phyloP scores from a whole-genome alignment of 139 green algal genomes.

The Picochlorum costavermella region DNA sequence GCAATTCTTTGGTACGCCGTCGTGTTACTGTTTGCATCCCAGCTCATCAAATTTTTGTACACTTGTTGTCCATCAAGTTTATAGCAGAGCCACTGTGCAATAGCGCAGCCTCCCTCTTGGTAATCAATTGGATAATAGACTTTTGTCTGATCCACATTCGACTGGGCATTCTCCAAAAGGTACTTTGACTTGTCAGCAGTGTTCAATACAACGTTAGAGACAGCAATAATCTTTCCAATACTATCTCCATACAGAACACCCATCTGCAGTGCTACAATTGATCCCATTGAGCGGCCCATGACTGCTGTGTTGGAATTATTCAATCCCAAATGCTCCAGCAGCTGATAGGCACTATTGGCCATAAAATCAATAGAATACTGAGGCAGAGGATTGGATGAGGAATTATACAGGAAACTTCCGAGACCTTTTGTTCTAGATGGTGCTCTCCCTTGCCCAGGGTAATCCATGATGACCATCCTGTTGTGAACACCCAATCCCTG shows the following conservation, averaged over 20 bases:
- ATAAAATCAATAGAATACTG: slow-evolving; percentile 3
- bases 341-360: slow-evolving; percentile 1
- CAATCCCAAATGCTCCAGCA: neutral
- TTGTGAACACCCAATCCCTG: neutral
- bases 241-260: neutral
- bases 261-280: neutral
- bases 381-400: neutral
- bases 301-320: neutral
- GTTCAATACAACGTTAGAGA: neutral
- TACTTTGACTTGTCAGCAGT: neutral
- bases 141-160: slow-evolving; percentile 1
- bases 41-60: neutral
- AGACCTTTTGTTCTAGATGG: neutral
- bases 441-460: neutral
- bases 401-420: neutral
- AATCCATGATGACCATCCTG: neutral
- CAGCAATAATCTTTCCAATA: neutral
- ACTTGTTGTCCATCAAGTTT: slow-evolving; percentile 2
- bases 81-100: neutral
- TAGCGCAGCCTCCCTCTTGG: neutral
- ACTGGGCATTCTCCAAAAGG: neutral
- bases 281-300: neutral
- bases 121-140: slow-evolving; percentile 1
- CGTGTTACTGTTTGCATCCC: neutral
- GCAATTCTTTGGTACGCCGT: neutral